Conservation (phyloP, 1,139 yeast species). For the Suhomyces bribrorum region DNA sequence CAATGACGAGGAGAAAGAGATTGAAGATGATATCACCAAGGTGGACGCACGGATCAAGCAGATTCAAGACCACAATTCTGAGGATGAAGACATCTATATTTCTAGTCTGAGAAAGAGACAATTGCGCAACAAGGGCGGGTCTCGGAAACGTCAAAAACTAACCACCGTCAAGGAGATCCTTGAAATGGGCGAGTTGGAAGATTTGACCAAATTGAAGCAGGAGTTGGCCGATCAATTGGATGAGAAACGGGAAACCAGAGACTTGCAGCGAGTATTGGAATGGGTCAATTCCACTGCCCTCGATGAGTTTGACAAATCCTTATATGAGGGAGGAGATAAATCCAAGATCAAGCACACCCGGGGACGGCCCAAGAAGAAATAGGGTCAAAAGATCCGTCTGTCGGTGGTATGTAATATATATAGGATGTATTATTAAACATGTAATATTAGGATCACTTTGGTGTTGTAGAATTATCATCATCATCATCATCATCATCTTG, state of each 20-base stretch:
- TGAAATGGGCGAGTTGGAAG: slow-evolving; percentile 31
- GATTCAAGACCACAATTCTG: slow-evolving; percentile 24
- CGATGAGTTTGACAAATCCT: slow-evolving; percentile 51
- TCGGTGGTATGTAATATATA: slow-evolving; percentile 4
- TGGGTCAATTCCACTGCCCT: slow-evolving; percentile 65
- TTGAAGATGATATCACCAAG: slow-evolving; percentile 20
- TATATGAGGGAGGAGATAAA: slow-evolving; percentile 60
- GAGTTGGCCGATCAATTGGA: slow-evolving; percentile 31
- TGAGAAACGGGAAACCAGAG: slow-evolving; percentile 38
- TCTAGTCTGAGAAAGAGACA: slow-evolving; percentile 19
- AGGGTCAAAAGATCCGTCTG: background rate
- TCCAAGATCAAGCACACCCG: slow-evolving; percentile 23
- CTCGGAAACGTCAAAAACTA: slow-evolving; percentile 27
- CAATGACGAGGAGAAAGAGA: slow-evolving; percentile 43
- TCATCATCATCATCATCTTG: too few species aligned
- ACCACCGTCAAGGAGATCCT: slow-evolving; percentile 30
- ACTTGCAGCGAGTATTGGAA: slow-evolving; percentile 48
- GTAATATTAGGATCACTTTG: slow-evolving; percentile 2
- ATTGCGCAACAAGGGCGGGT: slow-evolving; percentile 15
- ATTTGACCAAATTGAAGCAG: slow-evolving; percentile 29
- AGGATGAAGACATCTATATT: slow-evolving; percentile 20
- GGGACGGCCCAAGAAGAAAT: slow-evolving; percentile 9
- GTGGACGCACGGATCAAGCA: slow-evolving; percentile 21
- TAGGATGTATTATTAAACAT: slow-evolving; percentile 2
- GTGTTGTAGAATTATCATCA: too few species aligned